Evolutionary conservation across 257 asterid species (phyloP), one percentile per base, ranked within the genome.

Genomic region (Marsdenia floribunda): DNA sequence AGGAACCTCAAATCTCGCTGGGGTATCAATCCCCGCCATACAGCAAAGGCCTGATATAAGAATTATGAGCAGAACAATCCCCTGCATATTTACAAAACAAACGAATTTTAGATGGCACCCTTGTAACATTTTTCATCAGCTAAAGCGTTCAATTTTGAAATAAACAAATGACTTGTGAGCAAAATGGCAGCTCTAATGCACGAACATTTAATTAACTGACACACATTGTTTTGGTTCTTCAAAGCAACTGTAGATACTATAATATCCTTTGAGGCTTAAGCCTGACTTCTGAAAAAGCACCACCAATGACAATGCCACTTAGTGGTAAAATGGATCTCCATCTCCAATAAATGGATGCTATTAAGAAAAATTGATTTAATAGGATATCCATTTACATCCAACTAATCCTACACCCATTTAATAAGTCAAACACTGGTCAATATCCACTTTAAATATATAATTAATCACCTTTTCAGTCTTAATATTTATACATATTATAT

Each of bases 21-120:
- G 99, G 72, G 99, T 95, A 83, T 95, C 99, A 58, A 92, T 95
- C 76, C 98, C 98, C 86, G 86, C 86, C 98, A 95, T 95, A 86
- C 99, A 95, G 89, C 99, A 92, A 78, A 95, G 96, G 63, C 99
- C 99, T 3, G 99, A 90, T 80, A 95, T 83, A 83, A 95, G 83
- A 80, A 95, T 95, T 78, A 95, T 74, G 70, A 95, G 94, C 82
- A 95, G 82, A 65, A 92, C 98, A 74, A 95, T 68, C 35, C 91
- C 99, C 99, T 95, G 94, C 77, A 85, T 85, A 60, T 72, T 61
- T 63, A 73, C 38, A 72, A 58, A 54, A 22, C 35, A 19, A 21
- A 38, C n/a, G 37, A 66, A 19, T 6, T 29, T 66, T n/a, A 66
- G 71, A 35, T 35, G 21, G 0, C 42, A 40, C 11, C 42, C 29